phyloP scores from a whole-genome alignment of 306 rosid species.

The Vigna reflexopilosa region DNA sequence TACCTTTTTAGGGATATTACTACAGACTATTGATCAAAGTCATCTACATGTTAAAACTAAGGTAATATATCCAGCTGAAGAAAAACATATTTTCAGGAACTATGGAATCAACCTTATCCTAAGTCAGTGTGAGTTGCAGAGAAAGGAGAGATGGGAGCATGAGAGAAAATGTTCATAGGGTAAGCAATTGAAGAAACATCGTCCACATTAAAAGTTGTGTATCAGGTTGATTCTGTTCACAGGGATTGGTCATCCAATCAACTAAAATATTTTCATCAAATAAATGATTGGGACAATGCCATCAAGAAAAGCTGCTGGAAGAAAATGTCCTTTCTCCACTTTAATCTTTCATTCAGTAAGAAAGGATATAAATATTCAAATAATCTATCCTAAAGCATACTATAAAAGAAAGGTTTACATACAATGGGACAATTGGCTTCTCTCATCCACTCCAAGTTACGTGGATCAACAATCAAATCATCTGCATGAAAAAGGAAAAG shows the following conservation, averaged over 20 bases:
- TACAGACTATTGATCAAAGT: not conserved
- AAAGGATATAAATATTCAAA: slow-evolving; percentile 1
- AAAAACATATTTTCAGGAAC: not conserved
- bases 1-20: not conserved
- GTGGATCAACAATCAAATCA: slow-evolving; percentile 97
- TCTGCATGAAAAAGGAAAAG: slow-evolving; percentile 55
- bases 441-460: slow-evolving; percentile 90
- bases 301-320: slow-evolving; percentile 1
- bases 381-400: slow-evolving; percentile 21
- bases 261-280: slow-evolving; percentile 1
- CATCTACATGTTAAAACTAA: not conserved
- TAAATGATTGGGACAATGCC: slow-evolving; percentile 7
- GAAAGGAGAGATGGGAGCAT: not conserved
- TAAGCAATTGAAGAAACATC: slow-evolving; percentile 7
- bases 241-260: slow-evolving; percentile 6
- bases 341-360: slow-evolving; percentile 2
- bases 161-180: not conserved
- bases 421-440: slow-evolving; percentile 95
- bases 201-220: not conserved
- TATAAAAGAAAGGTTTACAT: slow-evolving; percentile 51
- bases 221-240: slow-evolving; percentile 13
- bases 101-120: slow-evolving; percentile 6
- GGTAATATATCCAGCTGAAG: not conserved
- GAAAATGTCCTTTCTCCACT: slow-evolving; percentile 8
- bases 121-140: not conserved